Percentiles rank a stretch among this genome's conserved stretches.
Evolutionary conservation across 2,329 filamentous ascomycete genomes (phyloP).

Genomic region (Penicillium oxalicum): DNA sequence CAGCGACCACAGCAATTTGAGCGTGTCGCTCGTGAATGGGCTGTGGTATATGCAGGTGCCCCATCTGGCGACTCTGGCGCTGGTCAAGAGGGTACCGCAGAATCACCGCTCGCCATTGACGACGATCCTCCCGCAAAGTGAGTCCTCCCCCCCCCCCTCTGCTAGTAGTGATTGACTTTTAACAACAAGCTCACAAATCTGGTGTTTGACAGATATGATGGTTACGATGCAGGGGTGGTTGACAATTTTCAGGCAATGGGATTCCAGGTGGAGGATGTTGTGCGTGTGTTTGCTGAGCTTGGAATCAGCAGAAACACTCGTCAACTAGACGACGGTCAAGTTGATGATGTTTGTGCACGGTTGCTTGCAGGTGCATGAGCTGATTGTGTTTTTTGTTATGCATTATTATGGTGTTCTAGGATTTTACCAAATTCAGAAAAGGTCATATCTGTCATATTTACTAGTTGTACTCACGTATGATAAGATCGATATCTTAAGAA

Average conservation of each 20-base stretch:
- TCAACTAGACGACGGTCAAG: constrained; percentile 80
- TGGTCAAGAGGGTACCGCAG: constrained; percentile 47
- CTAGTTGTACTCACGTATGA: too few relatives aligned
- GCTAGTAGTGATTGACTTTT: background rate
- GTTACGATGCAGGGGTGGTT: constrained; percentile 78
- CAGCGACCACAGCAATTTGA: constrained; percentile 72
- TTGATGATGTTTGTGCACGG: constrained; percentile 81
- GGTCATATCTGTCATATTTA: too few relatives aligned
- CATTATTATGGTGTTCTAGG: background rate
- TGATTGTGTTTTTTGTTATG: background rate
- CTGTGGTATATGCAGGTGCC: constrained; percentile 73
- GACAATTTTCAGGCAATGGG: constrained; percentile 86
- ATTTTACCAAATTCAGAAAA: background rate
- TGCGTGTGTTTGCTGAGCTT: constrained; percentile 73
- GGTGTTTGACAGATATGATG: constrained; percentile 60
- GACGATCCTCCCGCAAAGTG: constrained; percentile 52
- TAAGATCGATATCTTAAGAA: too few relatives aligned
- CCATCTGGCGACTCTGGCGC: constrained; percentile 53
- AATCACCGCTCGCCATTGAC: constrained; percentile 53
- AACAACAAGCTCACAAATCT: background rate
- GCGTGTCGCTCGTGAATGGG: constrained; percentile 82
- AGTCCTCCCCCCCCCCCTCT: constrained; percentile 10
- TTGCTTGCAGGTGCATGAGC: constrained; percentile 63
- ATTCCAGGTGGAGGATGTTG: constrained; percentile 80
- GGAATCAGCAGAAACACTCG: constrained; percentile 80